These are phyloP conservation scores for Neurospora sp. DNA, from an alignment of 495 filamentous ascomycete species.

Conservation along the genomic window DNA sequence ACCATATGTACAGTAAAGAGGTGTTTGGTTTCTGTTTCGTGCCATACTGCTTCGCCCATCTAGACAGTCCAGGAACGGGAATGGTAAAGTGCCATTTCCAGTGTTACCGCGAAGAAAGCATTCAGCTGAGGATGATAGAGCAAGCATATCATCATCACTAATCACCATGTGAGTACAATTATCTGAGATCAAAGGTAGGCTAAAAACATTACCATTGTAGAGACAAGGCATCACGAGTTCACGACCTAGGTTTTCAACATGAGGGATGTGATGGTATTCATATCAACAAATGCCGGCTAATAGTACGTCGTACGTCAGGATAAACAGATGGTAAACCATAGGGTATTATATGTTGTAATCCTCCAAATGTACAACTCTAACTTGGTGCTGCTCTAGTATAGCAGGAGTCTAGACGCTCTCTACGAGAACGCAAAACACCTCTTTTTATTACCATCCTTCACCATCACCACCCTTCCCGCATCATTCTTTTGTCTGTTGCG, in stretches of 20 bases:
- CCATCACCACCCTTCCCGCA: not conserved
- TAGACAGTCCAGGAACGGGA: not conserved
- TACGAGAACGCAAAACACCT: not conserved
- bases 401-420: not conserved
- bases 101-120: conserved; percentile 14
- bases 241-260: not conserved
- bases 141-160: too few species aligned
- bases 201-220: not conserved
- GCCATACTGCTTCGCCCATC: not conserved
- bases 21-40: not conserved
- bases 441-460: not conserved
- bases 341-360: not conserved
- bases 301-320: not conserved
- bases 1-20: not conserved
- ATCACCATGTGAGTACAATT: not conserved
- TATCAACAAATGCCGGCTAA: not conserved
- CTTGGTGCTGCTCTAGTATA: not conserved
- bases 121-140: too few species aligned
- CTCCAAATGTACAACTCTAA: not conserved
- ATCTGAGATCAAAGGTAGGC: not conserved
- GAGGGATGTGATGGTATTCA: not conserved
- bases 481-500: not conserved
- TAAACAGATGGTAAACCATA: not conserved
- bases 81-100: conserved; percentile 21
- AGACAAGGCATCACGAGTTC: not conserved